These are phyloP conservation scores for Phytophthora europaea DNA, from an alignment of 352 stramenopile genomes.

Conservation along the genomic window DNA sequence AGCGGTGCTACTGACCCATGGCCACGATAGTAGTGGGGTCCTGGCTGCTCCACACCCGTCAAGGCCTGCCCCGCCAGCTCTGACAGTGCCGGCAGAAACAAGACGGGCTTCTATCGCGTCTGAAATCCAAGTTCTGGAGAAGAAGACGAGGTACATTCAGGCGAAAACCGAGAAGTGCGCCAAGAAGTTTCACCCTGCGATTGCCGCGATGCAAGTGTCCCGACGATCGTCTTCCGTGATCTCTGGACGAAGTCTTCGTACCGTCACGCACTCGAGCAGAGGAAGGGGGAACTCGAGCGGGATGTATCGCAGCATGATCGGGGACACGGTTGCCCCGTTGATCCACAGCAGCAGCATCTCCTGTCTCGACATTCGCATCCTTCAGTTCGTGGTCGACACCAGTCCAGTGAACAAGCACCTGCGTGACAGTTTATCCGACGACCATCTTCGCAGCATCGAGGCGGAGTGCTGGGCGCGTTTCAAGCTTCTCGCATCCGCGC, in stretches of 20 bases:
- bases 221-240: slow-evolving; percentile 25
- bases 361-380: slow-evolving; percentile 20
- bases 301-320: slow-evolving; percentile 28
- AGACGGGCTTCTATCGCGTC: slow-evolving; percentile 11
- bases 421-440: slow-evolving; percentile 47
- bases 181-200: slow-evolving; percentile 38
- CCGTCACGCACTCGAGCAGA: slow-evolving; percentile 21
- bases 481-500: slow-evolving; percentile 47
- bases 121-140: slow-evolving; percentile 54
- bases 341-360: neutral
- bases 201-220: slow-evolving; percentile 15
- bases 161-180: slow-evolving; percentile 52
- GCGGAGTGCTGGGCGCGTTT: slow-evolving; percentile 65
- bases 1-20: slow-evolving; percentile 11
- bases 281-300: slow-evolving; percentile 24
- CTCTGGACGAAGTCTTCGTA: slow-evolving; percentile 14
- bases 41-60: neutral
- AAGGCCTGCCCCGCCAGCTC: neutral
- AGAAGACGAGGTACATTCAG: slow-evolving; percentile 71
- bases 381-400: slow-evolving; percentile 64
- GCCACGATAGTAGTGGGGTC: neutral
- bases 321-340: slow-evolving; percentile 13
- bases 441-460: slow-evolving; percentile 51
- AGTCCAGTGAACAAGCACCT: slow-evolving; percentile 73
- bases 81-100: neutral